Conservation (phyloP, 1,284 basidiomycete species). For the Boletellus deceptivus region DNA sequence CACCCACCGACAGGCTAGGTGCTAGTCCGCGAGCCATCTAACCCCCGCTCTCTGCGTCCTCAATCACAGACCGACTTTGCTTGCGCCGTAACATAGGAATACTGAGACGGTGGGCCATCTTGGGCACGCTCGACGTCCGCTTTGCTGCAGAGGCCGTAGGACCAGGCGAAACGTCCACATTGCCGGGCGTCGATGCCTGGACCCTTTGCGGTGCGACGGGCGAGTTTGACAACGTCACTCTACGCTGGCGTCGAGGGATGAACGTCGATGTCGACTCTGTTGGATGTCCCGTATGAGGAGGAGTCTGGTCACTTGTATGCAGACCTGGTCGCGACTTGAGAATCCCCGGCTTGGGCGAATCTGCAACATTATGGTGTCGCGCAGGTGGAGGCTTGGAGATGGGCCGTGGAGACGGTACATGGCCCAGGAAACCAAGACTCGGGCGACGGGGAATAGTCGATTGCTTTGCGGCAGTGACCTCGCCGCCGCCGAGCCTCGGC, state of each 20-base stretch:
- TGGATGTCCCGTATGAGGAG: background rate
- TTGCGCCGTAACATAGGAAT: constrained; percentile 32
- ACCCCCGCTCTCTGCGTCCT: background rate
- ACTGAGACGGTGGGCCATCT: constrained; percentile 28
- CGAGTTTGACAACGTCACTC: constrained; percentile 23
- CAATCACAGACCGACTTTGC: constrained; percentile 15
- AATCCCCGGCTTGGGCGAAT: constrained; percentile 13
- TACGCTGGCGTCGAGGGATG: constrained; percentile 14
- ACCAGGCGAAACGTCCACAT: background rate
- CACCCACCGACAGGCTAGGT: background rate
- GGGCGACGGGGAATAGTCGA: constrained; percentile 16
- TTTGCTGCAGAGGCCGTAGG: constrained; percentile 7
- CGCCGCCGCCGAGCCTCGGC: constrained; percentile 12
- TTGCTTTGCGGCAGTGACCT: background rate
- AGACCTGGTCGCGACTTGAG: constrained; percentile 17
- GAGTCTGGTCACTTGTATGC: constrained; percentile 3
- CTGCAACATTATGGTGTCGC: constrained; percentile 3
- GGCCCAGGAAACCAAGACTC: constrained; percentile 13
- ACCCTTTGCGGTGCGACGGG: constrained; percentile 3
- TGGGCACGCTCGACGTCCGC: constrained; percentile 25
- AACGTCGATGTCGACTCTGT: constrained; percentile 2
- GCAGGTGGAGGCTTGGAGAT: background rate
- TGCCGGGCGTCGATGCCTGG: background rate
- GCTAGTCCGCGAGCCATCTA: background rate
- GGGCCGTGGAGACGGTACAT: background rate